Conservation (phyloP, 257 asterid species). For the Primulina huaijiensis region DNA sequence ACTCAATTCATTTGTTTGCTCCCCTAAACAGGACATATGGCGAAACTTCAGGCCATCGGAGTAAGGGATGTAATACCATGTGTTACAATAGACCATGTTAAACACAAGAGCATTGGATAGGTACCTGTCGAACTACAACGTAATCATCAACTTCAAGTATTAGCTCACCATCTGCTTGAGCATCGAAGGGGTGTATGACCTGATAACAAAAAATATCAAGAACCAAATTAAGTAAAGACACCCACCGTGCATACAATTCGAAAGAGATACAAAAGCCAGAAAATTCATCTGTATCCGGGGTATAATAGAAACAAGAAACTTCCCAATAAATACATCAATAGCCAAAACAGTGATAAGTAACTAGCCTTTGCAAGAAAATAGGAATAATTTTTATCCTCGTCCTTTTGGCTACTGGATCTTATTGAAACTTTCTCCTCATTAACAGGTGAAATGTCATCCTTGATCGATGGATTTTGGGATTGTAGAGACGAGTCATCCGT, state of each 20-base stretch:
- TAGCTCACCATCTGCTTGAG: constrained; percentile 83
- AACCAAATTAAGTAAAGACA: not conserved
- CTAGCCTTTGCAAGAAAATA: not conserved
- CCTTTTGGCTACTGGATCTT: not conserved
- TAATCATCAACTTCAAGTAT: constrained; percentile 63
- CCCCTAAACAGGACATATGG: not conserved
- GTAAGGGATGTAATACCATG: not conserved
- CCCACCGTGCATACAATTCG: not conserved
- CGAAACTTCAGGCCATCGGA: not conserved
- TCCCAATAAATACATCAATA: not conserved
- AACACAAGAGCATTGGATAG: not conserved
- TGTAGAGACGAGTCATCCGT: not conserved
- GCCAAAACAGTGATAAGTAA: not conserved
- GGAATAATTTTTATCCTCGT: not conserved
- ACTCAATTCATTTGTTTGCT: not conserved
- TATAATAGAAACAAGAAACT: constrained; percentile 10
- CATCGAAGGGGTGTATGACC: constrained; percentile 89
- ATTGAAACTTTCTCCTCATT: not conserved
- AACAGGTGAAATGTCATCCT: not conserved
- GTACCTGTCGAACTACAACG: constrained; percentile 87
- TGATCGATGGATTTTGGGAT: not conserved
- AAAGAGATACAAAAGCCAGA: not conserved
- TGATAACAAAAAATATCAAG: constrained; percentile 26
- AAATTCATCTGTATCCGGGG: not conserved
- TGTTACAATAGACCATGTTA: not conserved